These are phyloP conservation scores for Ophiocordyceps robertsii DNA, from an alignment of 2,329 filamentous ascomycete genomes.

Conservation along the genomic window DNA sequence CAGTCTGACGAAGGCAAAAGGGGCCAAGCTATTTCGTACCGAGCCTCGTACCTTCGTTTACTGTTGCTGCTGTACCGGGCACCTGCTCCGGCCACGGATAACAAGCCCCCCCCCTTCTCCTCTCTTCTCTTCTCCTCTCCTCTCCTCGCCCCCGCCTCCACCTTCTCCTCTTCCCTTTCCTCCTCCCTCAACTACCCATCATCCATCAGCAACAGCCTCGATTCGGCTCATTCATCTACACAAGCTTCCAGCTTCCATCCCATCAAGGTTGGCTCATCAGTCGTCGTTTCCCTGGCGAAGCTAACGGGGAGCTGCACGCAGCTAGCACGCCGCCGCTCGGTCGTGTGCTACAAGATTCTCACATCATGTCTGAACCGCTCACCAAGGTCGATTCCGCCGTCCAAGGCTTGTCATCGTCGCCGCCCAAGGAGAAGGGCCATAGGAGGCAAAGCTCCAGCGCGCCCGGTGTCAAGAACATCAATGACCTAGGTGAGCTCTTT, in stretches of 20 bases:
- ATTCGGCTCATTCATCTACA: no score
- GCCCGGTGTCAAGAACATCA: conserved; percentile 59
- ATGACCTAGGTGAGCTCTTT: conserved; percentile 60
- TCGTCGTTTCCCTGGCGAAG: neutral
- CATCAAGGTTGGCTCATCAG: neutral
- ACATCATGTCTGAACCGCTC: conserved; percentile 40
- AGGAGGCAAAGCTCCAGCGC: conserved; percentile 61
- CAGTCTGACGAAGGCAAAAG: conserved; percentile 26
- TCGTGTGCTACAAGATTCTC: neutral
- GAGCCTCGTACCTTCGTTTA: neutral
- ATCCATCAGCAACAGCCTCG: neutral
- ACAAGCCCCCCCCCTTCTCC: conserved; percentile 17
- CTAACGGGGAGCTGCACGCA: neutral
- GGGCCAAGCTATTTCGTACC: conserved; percentile 5
- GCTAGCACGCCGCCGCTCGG: conserved; percentile 1
- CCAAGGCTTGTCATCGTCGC: conserved; percentile 58
- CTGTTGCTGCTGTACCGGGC: conserved; percentile 3
- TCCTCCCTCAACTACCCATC: conserved; percentile 2
- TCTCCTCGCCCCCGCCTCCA: conserved; percentile 9
- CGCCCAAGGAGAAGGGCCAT: conserved; percentile 52
- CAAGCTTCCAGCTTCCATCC: neutral
- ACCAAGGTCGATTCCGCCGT: conserved; percentile 88
- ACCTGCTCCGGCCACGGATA: conserved; percentile 13
- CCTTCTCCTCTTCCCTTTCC: conserved; percentile 13
- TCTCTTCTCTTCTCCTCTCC: conserved; percentile 13